These are phyloP conservation scores for Suillus subaureus DNA, from an alignment of 768 basidiomycete species.

Conservation along the genomic window DNA sequence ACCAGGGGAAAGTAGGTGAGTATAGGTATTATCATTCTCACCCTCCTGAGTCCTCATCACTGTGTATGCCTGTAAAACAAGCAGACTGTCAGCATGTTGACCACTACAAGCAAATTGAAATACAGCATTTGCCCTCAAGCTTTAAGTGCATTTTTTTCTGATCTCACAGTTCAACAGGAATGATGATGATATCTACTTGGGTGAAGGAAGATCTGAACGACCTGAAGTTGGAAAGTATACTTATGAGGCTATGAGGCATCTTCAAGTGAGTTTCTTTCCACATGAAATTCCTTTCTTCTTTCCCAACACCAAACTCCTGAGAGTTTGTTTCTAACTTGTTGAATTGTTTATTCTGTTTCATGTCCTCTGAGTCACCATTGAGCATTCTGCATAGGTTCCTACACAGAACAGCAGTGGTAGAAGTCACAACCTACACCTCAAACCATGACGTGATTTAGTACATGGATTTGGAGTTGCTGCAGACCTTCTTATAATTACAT, in stretches of 20 bases:
- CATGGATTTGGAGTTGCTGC: constrained; percentile 56
- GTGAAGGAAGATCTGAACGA: not conserved
- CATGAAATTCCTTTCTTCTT: constrained; percentile 48
- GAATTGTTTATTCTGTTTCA: constrained; percentile 19
- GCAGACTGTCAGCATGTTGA: not conserved
- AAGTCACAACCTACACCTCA: constrained; percentile 56
- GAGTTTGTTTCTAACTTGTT: constrained; percentile 23
- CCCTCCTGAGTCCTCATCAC: not conserved
- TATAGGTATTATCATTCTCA: not conserved
- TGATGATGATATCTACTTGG: not conserved
- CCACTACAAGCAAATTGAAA: not conserved
- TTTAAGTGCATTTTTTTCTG: not conserved
- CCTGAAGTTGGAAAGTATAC: not conserved
- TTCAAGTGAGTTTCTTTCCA: constrained; percentile 12
- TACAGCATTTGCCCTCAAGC: not conserved
- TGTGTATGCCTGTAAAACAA: not conserved
- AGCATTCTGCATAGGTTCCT: constrained; percentile 29
- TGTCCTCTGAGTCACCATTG: constrained; percentile 9
- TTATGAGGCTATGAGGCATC: too few species aligned
- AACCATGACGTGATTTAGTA: constrained; percentile 72
- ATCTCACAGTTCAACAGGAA: not conserved
- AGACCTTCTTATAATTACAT: not conserved
- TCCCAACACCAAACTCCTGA: constrained; percentile 34
- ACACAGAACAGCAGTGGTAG: constrained; percentile 62
- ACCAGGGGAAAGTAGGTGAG: not conserved